These are phyloP conservation scores for Carnegiea gigantea DNA, from an alignment of 179 eudicot species.

Conservation along the genomic window DNA sequence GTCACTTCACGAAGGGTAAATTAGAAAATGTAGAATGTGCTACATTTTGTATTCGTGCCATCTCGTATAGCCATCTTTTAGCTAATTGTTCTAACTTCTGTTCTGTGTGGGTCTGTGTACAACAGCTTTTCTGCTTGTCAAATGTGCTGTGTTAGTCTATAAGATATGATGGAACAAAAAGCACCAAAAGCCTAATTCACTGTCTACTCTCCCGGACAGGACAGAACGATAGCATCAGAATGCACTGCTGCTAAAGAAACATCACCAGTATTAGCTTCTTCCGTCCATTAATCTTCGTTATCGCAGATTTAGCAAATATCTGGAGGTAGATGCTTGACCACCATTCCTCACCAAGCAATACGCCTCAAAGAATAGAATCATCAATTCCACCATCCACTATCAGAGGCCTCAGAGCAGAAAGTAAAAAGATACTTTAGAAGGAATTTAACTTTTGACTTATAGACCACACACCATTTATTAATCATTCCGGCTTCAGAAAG, in stretches of 20 bases:
- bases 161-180: not conserved
- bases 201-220: too few relatives aligned
- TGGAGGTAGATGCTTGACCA: slow-evolving; percentile 7
- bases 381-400: slow-evolving; percentile 17
- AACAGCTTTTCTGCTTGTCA: not conserved
- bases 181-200: not conserved
- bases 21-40: not conserved
- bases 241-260: not conserved
- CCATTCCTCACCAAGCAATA: slow-evolving; percentile 18
- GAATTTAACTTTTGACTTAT: slow-evolving; percentile 24
- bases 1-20: not conserved
- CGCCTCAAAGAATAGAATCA: slow-evolving; percentile 11
- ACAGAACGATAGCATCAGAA: not conserved
- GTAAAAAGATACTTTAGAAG: slow-evolving; percentile 16
- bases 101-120: not conserved
- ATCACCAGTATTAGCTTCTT: slow-evolving; percentile 6
- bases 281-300: not conserved
- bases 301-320: slow-evolving; percentile 3
- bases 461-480: slow-evolving; percentile 1
- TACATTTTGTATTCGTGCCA: not conserved
- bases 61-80: not conserved
- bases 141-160: too few relatives aligned
- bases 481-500: slow-evolving; percentile 15
- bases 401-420: slow-evolving; percentile 17
- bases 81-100: not conserved